Conservation (phyloP, 768 basidiomycete species). For the Mycena chlorophos region DNA sequence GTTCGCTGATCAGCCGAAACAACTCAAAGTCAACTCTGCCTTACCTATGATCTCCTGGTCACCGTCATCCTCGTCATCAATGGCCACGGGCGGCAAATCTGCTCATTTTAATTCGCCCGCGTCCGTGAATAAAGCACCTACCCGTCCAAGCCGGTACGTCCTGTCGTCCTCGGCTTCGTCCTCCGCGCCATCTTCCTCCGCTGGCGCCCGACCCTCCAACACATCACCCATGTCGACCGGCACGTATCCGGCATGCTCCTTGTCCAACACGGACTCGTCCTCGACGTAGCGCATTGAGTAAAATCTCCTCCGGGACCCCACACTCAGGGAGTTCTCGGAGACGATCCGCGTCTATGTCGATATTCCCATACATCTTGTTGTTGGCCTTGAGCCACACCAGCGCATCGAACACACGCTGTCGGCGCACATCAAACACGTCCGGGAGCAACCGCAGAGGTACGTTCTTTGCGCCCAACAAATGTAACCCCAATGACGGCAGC, state of each 20-base stretch:
- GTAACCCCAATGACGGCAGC: slow-evolving; percentile 31
- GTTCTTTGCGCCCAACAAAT: slow-evolving; percentile 26
- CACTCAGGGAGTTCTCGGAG: background rate
- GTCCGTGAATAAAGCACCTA: no score
- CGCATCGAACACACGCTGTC: slow-evolving; percentile 22
- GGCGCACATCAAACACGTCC: slow-evolving; percentile 26
- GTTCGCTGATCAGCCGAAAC: background rate
- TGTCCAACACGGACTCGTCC: background rate
- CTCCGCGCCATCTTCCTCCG: slow-evolving; percentile 3
- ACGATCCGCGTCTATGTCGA: slow-evolving; percentile 20
- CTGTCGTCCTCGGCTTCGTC: no score
- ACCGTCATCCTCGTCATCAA: no score
- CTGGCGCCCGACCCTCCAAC: no score
- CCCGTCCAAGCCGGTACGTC: no score
- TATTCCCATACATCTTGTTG: slow-evolving; percentile 29
- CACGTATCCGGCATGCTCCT: slow-evolving; percentile 17
- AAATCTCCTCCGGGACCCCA: slow-evolving; percentile 4
- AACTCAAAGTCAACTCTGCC: no score
- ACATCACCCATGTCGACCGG: background rate
- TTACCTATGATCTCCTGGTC: no score
- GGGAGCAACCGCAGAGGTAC: slow-evolving; percentile 24
- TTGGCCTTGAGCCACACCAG: slow-evolving; percentile 34
- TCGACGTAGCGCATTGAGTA: background rate
- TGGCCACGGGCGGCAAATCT: no score
- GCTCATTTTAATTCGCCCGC: no score